A percentile compares a stretch with the other conserved stretches of the same genome.
Evolutionary conservation across 306 rosid species (phyloP).

Genomic region (Cucurbita argyrosperma): DNA sequence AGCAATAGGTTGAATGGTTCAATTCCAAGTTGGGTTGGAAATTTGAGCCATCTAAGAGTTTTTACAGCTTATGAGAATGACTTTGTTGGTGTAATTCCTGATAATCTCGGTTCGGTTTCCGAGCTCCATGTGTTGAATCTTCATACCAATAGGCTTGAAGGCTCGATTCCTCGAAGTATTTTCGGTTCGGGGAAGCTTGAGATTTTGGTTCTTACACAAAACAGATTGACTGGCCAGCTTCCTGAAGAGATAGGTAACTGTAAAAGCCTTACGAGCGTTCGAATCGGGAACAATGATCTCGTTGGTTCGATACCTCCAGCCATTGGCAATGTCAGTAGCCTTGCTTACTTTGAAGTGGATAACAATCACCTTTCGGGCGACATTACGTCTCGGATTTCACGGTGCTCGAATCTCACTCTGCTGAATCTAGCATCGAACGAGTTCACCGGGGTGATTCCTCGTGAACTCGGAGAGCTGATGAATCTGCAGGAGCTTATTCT

Average conservation of each 20-base stretch:
- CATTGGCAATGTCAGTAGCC: slow-evolving; percentile 77
- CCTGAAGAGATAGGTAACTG: slow-evolving; percentile 46
- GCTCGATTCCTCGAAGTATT: slow-evolving; percentile 67
- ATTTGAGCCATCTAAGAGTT: slow-evolving; percentile 58
- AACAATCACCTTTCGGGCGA: slow-evolving; percentile 75
- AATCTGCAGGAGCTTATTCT: slow-evolving; percentile 89
- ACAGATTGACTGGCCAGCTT: slow-evolving; percentile 30
- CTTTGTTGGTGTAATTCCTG: slow-evolving; percentile 64
- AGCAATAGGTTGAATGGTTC: slow-evolving; percentile 70
- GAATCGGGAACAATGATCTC: slow-evolving; percentile 39
- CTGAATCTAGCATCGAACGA: slow-evolving; percentile 89
- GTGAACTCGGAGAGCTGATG: slow-evolving; percentile 66
- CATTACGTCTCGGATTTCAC: slow-evolving; percentile 46
- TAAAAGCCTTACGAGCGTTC: slow-evolving; percentile 27
- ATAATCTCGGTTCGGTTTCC: slow-evolving; percentile 52
- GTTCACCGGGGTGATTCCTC: slow-evolving; percentile 63
- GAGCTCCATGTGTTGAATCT: slow-evolving; percentile 73
- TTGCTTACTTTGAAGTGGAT: slow-evolving; percentile 93
- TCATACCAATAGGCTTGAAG: slow-evolving; percentile 80
- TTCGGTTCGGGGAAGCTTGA: slow-evolving; percentile 66
- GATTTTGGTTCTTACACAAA: slow-evolving; percentile 79
- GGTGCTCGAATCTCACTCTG: slow-evolving; percentile 77
- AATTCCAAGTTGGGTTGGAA: slow-evolving; percentile 74
- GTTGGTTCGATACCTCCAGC: slow-evolving; percentile 33
- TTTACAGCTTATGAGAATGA: slow-evolving; percentile 84